These are phyloP conservation scores for Laguncularia racemosa DNA, from an alignment of 345 rosid species.

Conservation along the genomic window DNA sequence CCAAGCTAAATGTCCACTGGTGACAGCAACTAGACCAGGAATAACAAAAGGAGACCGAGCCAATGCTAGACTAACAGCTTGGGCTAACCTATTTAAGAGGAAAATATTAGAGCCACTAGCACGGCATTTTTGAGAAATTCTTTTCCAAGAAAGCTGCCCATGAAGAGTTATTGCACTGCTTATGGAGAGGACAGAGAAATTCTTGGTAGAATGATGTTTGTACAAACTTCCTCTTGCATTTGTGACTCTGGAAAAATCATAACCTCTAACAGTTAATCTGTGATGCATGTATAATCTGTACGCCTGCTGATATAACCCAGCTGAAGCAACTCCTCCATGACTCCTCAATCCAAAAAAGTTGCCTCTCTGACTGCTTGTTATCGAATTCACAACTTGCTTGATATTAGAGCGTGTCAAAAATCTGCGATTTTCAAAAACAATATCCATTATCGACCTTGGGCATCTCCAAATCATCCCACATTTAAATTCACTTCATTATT, in stretches of 20 bases:
- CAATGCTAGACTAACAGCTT: constrained; percentile 69
- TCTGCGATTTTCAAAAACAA: constrained; percentile 34
- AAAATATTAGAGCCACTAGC: constrained; percentile 22
- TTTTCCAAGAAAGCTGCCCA: constrained; percentile 58
- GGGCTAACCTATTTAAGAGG: constrained; percentile 48
- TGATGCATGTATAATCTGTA: constrained; percentile 24
- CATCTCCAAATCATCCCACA: neutral
- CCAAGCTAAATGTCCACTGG: constrained; percentile 50
- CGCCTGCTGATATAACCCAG: constrained; percentile 34
- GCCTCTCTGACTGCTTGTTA: constrained; percentile 20
- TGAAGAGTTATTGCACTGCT: constrained; percentile 32
- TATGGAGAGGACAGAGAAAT: constrained; percentile 31
- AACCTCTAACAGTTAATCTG: constrained; percentile 22
- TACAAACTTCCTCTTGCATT: constrained; percentile 24
- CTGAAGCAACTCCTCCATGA: constrained; percentile 27
- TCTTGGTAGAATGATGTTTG: constrained; percentile 21
- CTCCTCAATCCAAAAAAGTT: constrained; percentile 21
- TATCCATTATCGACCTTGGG: neutral
- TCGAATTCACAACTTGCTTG: constrained; percentile 24
- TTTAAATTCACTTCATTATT: neutral
- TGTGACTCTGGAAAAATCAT: constrained; percentile 13
- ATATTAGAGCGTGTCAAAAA: constrained; percentile 36
- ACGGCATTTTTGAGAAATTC: constrained; percentile 35
- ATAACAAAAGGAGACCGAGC: constrained; percentile 51
- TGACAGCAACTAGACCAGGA: constrained; percentile 54